Conservation (phyloP, 2,329 filamentous ascomycete species). For the Aspergillus proliferans region DNA sequence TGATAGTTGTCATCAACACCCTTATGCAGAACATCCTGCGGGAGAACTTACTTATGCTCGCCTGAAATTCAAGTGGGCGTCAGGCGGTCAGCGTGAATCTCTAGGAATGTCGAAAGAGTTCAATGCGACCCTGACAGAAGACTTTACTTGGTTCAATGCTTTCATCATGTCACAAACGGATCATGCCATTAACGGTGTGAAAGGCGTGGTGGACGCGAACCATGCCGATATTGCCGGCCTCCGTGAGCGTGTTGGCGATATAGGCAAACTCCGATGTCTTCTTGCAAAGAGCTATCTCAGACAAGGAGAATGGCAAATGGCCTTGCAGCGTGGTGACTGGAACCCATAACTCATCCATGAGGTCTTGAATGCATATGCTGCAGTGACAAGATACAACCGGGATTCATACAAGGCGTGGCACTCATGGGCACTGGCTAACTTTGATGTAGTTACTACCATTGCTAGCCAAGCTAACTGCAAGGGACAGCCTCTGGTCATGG, state of each 20-base stretch:
- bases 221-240: conserved; percentile 34
- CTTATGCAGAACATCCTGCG: conserved; percentile 80
- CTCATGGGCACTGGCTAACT: conserved; percentile 95
- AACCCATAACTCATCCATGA: conserved; percentile 78
- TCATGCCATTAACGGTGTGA: conserved; percentile 43
- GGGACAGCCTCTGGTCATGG: conserved; percentile 37
- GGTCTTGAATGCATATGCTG: conserved; percentile 81
- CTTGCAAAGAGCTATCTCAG: conserved; percentile 94
- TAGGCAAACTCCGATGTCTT: conserved; percentile 58
- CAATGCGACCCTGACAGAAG: conserved; percentile 53
- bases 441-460: conserved; percentile 87
- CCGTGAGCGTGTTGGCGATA: conserved; percentile 40
- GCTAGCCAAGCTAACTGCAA: conserved; percentile 60
- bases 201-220: conserved; percentile 39
- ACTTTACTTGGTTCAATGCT: conserved; percentile 46
- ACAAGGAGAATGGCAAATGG: conserved; percentile 91
- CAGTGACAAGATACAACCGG: conserved; percentile 89
- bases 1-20: conserved; percentile 94
- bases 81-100: conserved; percentile 60
- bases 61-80: conserved; percentile 94
- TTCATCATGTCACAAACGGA: conserved; percentile 32
- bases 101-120: conserved; percentile 58
- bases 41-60: conserved; percentile 90
- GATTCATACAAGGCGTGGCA: conserved; percentile 99
- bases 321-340: conserved; percentile 83